Conservation (phyloP, 805 yeast genomes). For the Starmerella sirachaensis region DNA sequence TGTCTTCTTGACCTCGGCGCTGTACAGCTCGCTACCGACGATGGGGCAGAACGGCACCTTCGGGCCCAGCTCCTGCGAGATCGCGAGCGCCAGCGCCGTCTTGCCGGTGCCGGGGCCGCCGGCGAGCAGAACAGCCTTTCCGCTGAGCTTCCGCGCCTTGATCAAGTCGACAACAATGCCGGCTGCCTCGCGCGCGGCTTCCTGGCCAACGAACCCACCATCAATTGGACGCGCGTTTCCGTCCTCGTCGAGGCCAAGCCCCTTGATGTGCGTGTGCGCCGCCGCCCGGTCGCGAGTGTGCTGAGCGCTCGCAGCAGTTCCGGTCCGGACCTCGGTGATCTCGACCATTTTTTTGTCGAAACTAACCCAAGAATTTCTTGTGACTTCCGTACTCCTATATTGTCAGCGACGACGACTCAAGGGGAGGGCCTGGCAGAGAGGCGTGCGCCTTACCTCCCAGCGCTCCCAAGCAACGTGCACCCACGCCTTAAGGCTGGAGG, state of each 20-base stretch:
- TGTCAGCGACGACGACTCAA: too few relatives aligned
- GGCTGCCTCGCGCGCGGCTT: constrained; percentile 63
- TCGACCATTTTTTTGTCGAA: constrained; percentile 68
- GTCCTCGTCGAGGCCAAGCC: constrained; percentile 83
- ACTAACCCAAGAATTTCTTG: too few relatives aligned
- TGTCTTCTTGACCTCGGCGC: constrained; percentile 95
- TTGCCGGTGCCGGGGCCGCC: constrained; percentile 99
- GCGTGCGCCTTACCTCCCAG: too few relatives aligned
- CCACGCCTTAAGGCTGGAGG: background rate
- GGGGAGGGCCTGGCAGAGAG: too few relatives aligned
- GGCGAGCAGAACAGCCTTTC: constrained; percentile 88
- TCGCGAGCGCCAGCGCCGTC: constrained; percentile 91
- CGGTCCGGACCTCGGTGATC: constrained; percentile 61
- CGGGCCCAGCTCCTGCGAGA: constrained; percentile 91
- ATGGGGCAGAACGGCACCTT: constrained; percentile 97
- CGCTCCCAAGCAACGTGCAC: too few relatives aligned
- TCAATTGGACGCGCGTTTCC: constrained; percentile 75
- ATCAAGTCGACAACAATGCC: constrained; percentile 91
- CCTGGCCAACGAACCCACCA: constrained; percentile 80
- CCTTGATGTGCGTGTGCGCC: constrained; percentile 93
- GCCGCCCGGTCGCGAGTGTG: constrained; percentile 64
- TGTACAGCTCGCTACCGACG: constrained; percentile 85
- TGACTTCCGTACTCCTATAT: too few relatives aligned
- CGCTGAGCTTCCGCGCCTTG: constrained; percentile 84
- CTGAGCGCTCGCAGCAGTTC: constrained; percentile 15